Evolutionary conservation across 2,329 filamentous ascomycete species (phyloP).

Genomic region (Neobulgaria alba): DNA sequence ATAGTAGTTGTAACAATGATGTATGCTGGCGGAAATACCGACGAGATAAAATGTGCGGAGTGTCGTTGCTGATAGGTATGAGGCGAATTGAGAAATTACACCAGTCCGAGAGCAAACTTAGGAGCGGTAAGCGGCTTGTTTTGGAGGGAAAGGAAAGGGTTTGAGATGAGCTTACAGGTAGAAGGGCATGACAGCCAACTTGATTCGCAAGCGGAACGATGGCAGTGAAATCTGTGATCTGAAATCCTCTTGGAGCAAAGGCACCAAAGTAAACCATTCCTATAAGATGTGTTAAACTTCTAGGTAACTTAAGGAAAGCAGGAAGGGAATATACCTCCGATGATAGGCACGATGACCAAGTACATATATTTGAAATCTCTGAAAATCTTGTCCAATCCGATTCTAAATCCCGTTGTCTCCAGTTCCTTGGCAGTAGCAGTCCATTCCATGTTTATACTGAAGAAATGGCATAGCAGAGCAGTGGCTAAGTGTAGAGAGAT

Average conservation of each 20-base stretch:
- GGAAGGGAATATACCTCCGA: conserved; percentile 5
- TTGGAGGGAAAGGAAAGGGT: neutral
- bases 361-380: conserved; percentile 47
- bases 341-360: conserved; percentile 14
- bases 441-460: conserved; percentile 38
- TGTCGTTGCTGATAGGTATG: neutral
- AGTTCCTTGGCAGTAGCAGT: conserved; percentile 50
- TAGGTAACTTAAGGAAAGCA: neutral
- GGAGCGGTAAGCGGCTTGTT: neutral
- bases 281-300: neutral
- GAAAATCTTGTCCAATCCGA: conserved; percentile 47
- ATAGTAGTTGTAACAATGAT: neutral
- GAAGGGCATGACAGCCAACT: conserved; percentile 14
- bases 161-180: conserved; percentile 9
- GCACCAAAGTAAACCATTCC: conserved; percentile 23
- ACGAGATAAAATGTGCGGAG: neutral
- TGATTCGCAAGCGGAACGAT: conserved; percentile 47
- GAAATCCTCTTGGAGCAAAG: conserved; percentile 36
- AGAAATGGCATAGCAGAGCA: conserved; percentile 34
- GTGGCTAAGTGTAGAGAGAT: conserved; percentile 34
- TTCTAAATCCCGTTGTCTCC: conserved; percentile 46
- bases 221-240: conserved; percentile 47
- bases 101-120: conserved; percentile 12
- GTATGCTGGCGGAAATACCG: neutral
- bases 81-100: conserved; percentile 1